phyloP scores from a whole-genome alignment of 2,329 filamentous ascomycete genomes.

The Plenodomus lindquistii region DNA sequence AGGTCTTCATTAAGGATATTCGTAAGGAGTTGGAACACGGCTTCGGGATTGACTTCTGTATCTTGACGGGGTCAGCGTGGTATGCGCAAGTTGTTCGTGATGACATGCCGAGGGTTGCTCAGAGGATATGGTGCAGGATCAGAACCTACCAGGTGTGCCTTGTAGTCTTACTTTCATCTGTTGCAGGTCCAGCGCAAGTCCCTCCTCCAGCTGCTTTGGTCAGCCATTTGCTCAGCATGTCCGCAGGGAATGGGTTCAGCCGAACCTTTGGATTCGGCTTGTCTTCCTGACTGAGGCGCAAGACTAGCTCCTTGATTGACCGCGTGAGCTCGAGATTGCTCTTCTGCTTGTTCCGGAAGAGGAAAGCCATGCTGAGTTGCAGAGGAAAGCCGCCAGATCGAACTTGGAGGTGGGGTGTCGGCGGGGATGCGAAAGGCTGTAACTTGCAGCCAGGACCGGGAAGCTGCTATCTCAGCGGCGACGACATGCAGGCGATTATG shows the following conservation, averaged over 20 bases:
- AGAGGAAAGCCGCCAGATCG: conserved; percentile 14
- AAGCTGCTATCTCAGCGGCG: conserved; percentile 38
- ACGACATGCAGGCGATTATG: conserved; percentile 34
- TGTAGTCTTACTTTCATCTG: conserved; percentile 95
- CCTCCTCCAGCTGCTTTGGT: conserved; percentile 71
- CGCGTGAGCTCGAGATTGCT: conserved; percentile 64
- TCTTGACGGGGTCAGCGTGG: conserved; percentile 60
- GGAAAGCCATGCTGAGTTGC: conserved; percentile 64
- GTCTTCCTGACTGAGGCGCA: conserved; percentile 60
- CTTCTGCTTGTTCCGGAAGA: conserved; percentile 68
- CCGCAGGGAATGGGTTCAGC: background rate
- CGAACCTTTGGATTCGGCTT: conserved; percentile 61
- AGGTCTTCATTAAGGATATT: conserved; percentile 88
- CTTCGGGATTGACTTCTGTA: conserved; percentile 81
- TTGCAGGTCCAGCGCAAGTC: conserved; percentile 79
- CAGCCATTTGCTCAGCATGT: conserved; percentile 15
- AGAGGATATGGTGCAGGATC: conserved; percentile 1
- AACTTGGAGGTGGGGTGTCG: conserved; percentile 19
- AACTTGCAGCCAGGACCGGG: conserved; percentile 29
- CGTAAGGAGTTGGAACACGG: conserved; percentile 83
- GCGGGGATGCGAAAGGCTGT: conserved; percentile 25
- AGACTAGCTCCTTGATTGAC: conserved; percentile 66
- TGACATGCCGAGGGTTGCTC: background rate
- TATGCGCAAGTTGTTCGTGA: background rate
- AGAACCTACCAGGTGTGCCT: conserved; percentile 76